These are phyloP conservation scores for Trichoderma asperelloides DNA, from an alignment of 495 filamentous ascomycete species.

Conservation along the genomic window DNA sequence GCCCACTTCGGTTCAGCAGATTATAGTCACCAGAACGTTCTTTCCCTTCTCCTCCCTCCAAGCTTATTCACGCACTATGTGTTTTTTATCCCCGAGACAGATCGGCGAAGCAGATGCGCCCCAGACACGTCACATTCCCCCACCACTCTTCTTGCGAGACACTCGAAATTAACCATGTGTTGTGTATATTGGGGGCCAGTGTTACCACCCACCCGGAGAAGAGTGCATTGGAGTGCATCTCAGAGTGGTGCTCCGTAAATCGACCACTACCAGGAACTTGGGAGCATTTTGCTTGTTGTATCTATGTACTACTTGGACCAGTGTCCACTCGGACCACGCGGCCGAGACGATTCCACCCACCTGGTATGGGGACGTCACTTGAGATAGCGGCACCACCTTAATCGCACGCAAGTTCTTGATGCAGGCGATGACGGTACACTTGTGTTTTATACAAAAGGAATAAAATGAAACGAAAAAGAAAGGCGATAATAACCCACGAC, in stretches of 20 bases:
- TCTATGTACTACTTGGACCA: not conserved
- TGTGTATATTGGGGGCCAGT: not conserved
- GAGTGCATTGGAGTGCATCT: not conserved
- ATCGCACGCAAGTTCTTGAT: not conserved
- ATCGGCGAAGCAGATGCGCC: constrained; percentile 3
- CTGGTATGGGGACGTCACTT: not conserved
- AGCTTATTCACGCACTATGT: not conserved
- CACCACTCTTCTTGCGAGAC: not conserved
- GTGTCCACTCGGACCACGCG: not conserved
- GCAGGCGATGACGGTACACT: not conserved
- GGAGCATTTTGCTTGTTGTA: not conserved
- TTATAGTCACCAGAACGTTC: not conserved
- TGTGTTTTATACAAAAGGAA: no score
- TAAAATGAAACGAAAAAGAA: no score
- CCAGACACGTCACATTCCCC: constrained; percentile 2
- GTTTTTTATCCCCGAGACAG: not conserved
- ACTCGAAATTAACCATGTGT: not conserved
- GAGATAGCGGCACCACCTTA: not conserved
- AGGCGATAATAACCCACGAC: not conserved
- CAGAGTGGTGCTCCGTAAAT: not conserved
- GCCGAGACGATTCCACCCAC: not conserved
- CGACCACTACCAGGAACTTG: not conserved
- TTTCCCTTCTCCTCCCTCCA: not conserved
- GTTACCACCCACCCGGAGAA: not conserved
- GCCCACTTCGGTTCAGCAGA: not conserved